Conservation (phyloP, 495 filamentous ascomycete species). For the Clohesyomyces aquaticus region DNA sequence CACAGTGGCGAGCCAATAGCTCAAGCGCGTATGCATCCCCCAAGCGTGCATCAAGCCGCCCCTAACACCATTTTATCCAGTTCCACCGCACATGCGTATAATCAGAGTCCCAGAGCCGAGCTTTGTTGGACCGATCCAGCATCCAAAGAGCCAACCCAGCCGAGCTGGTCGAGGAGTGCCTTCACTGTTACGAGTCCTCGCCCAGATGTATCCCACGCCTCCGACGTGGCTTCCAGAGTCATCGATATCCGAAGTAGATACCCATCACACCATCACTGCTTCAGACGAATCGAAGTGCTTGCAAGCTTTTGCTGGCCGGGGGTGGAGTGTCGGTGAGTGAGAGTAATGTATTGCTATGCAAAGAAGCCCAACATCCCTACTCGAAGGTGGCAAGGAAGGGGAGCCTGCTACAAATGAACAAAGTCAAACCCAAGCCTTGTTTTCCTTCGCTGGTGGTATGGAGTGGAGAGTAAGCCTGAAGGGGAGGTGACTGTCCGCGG, state of each 20-base stretch:
- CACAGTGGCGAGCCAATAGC: slow-evolving; percentile 33
- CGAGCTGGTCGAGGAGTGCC: slow-evolving; percentile 27
- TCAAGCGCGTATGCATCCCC: slow-evolving; percentile 22
- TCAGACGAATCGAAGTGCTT: slow-evolving; percentile 39
- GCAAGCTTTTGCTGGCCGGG: slow-evolving; percentile 30
- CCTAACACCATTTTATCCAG: slow-evolving; percentile 31
- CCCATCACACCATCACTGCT: slow-evolving; percentile 33
- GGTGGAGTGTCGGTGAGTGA: slow-evolving; percentile 29
- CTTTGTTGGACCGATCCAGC: slow-evolving; percentile 36
- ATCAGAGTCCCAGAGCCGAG: slow-evolving; percentile 38
- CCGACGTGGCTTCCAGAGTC: slow-evolving; percentile 30
- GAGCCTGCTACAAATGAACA: slow-evolving; percentile 22
- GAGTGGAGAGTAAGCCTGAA: slow-evolving; percentile 25
- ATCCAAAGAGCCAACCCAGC: slow-evolving; percentile 30
- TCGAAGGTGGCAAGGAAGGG: slow-evolving; percentile 23
- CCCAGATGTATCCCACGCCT: slow-evolving; percentile 40
- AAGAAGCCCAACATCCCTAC: slow-evolving; percentile 30
- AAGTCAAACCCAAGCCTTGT: slow-evolving; percentile 12
- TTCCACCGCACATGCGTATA: slow-evolving; percentile 37
- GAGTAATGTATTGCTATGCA: slow-evolving; percentile 43
- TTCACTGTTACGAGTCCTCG: slow-evolving; percentile 40
- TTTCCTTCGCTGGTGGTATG: slow-evolving; percentile 3
- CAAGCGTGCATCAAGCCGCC: slow-evolving; percentile 41
- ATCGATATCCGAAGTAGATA: slow-evolving; percentile 18
- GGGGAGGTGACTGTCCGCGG: not conserved